These are phyloP conservation scores for Maudiozyma humilis DNA, from an alignment of 1,139 yeast species.

Conservation along the genomic window DNA sequence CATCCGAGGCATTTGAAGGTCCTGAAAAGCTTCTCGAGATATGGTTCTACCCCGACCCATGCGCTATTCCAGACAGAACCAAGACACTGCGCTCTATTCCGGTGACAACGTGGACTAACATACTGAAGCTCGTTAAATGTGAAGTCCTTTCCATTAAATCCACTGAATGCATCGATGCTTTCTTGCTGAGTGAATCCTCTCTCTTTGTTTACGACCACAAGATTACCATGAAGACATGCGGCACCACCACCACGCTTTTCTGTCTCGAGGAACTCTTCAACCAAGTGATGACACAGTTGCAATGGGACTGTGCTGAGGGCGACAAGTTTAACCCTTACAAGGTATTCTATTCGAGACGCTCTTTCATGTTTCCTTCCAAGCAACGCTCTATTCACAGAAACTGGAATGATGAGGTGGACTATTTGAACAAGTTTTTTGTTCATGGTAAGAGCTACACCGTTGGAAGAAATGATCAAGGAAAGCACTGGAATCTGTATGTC, in stretches of 20 bases:
- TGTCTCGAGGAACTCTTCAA: conserved; percentile 63
- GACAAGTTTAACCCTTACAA: conserved; percentile 40
- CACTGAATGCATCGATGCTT: conserved; percentile 65
- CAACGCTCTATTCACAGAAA: conserved; percentile 76
- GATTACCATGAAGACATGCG: conserved; percentile 85
- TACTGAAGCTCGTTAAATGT: conserved; percentile 79
- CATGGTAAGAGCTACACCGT: conserved; percentile 66
- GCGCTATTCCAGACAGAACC: conserved; percentile 19
- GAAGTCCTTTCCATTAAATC: conserved; percentile 77
- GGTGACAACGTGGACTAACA: conserved; percentile 56
- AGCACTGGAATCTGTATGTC: conserved; percentile 82
- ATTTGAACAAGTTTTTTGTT: conserved; percentile 55
- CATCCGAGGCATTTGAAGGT: conserved; percentile 90
- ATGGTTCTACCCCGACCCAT: conserved; percentile 60
- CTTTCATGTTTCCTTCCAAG: conserved; percentile 84
- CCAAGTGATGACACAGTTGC: conserved; percentile 37
- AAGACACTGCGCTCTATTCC: conserved; percentile 60
- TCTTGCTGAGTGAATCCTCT: conserved; percentile 80
- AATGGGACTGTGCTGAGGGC: conserved; percentile 30
- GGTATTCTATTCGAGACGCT: conserved; percentile 82
- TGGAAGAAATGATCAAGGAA: conserved; percentile 67
- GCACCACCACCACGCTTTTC: conserved; percentile 83
- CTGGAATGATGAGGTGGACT: conserved; percentile 75
- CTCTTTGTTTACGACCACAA: conserved; percentile 84
- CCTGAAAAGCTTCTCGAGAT: conserved; percentile 90